These are phyloP conservation scores for Solanum gandarillasii DNA, from an alignment of 257 asterid species.

Conservation along the genomic window DNA sequence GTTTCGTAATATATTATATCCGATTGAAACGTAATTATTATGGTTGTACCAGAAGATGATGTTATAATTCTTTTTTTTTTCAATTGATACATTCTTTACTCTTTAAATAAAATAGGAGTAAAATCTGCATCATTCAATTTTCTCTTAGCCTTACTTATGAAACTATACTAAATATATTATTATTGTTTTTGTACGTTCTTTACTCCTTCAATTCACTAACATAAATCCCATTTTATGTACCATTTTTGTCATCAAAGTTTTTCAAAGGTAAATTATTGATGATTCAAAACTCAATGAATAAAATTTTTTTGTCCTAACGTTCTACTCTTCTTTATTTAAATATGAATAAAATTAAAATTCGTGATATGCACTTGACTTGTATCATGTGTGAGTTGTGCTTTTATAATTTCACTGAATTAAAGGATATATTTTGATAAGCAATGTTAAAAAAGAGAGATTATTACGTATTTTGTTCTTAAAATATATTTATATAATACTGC, in stretches of 20 bases:
- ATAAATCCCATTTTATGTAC: neutral
- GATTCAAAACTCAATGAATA: too few species aligned
- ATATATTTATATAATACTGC: too few species aligned
- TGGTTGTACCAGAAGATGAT: neutral
- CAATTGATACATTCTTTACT: neutral
- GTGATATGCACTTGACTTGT: neutral
- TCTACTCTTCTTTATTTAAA: too few species aligned
- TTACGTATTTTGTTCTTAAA: neutral
- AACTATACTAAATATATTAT: too few species aligned
- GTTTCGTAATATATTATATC: neutral
- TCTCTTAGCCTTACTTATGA: neutral
- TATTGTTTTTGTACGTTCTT: too few species aligned
- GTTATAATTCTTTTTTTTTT: neutral
- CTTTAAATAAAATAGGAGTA: neutral
- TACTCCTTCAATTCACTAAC: neutral
- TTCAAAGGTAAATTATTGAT: neutral
- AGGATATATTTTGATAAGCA: neutral
- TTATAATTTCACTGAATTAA: neutral
- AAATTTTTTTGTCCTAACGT: too few species aligned
- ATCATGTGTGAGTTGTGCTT: neutral
- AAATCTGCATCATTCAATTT: too few species aligned
- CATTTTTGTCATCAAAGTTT: neutral
- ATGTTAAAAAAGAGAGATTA: too few species aligned
- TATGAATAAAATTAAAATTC: too few species aligned
- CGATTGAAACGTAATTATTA: neutral